phyloP scores from a whole-genome alignment of 2,329 filamentous ascomycete genomes.

The Helminthosporium solani region DNA sequence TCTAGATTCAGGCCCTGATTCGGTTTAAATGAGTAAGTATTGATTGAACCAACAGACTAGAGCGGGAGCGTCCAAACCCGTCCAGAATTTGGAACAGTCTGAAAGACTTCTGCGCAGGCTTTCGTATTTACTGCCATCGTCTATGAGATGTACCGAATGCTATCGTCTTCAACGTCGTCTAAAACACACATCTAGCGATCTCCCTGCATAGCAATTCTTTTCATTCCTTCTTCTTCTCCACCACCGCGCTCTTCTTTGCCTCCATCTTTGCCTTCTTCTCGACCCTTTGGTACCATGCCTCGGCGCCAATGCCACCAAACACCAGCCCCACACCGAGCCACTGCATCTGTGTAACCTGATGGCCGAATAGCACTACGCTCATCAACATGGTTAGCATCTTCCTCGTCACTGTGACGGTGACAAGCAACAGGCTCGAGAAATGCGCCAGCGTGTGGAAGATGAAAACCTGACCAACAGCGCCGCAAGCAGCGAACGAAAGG shows the following conservation, averaged over 20 bases:
- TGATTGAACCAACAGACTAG: no score
- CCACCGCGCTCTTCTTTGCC: constrained; percentile 43
- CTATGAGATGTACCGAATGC: not conserved
- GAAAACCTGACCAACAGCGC: constrained; percentile 92
- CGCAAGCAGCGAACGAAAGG: constrained; percentile 83
- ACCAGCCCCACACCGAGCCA: constrained; percentile 91
- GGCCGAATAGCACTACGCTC: constrained; percentile 91
- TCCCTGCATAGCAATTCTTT: not conserved
- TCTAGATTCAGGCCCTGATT: no score
- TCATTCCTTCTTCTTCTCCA: constrained; percentile 17
- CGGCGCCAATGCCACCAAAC: constrained; percentile 91
- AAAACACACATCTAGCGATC: not conserved
- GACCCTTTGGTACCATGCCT: constrained; percentile 74
- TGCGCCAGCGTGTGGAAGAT: constrained; percentile 91
- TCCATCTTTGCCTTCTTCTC: constrained; percentile 82
- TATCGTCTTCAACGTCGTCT: not conserved
- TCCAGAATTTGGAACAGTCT: no score
- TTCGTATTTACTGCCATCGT: no score
- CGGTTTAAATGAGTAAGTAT: no score
- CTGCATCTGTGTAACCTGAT: constrained; percentile 82
- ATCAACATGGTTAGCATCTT: constrained; percentile 99
- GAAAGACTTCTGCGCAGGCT: no score
- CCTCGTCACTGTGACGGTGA: constrained; percentile 93
- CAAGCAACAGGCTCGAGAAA: constrained; percentile 87
- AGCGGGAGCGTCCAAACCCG: no score